Base-by-base conservation (phyloP, 208 protist genomes). In the Trypanosoma cruzi region DNA sequence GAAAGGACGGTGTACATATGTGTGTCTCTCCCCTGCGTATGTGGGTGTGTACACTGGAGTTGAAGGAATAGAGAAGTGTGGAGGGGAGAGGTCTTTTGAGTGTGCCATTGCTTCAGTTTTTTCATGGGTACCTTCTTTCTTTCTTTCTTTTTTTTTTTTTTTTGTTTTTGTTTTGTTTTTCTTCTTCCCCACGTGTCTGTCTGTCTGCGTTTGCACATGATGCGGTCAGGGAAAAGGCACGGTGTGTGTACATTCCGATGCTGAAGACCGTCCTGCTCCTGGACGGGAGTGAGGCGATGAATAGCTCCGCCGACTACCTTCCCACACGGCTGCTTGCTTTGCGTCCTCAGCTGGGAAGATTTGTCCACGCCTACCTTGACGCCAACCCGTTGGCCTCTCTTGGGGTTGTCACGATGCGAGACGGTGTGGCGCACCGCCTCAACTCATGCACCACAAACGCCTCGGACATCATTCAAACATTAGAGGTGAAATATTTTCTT, bases 201-300 rank as follows among this genome's bases (percentile, higher is more conserved):
- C 7, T 40, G 36, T 40, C 7, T 40, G 56, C 5, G 37, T n/a
- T n/a, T n/a, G n/a, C n/a, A n/a, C n/a, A n/a, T 22, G 26, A 36
- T 48, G 40, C 22, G 24, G 50, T 28, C 18, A 3, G 37, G 37
- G n/a, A n/a, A n/a, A n/a, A 40, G 36, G 7, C 11, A 11, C 36
- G 4, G 14, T 46, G 14, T 3, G 31, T 31, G 4, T 29, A n/a
- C 26, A 18, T 4, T 44, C 11, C 26, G 26, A 92, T 96, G 90
- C 71, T 91, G 46, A 82, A 81, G 44, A 96, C 90, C 0, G 71
- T 96, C 5, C 71, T 96, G 18, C 81, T 96, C 13, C 75, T 96
- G 24, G 90, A 96, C 69, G 88, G 90, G 44, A 93, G 90, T 66
- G 88, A 86, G 48, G 79, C 86, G 50, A 92, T 96, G 80, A 94